Base-by-base conservation (phyloP, 768 basidiomycete genomes). In the Kwoniella sp. region DNA sequence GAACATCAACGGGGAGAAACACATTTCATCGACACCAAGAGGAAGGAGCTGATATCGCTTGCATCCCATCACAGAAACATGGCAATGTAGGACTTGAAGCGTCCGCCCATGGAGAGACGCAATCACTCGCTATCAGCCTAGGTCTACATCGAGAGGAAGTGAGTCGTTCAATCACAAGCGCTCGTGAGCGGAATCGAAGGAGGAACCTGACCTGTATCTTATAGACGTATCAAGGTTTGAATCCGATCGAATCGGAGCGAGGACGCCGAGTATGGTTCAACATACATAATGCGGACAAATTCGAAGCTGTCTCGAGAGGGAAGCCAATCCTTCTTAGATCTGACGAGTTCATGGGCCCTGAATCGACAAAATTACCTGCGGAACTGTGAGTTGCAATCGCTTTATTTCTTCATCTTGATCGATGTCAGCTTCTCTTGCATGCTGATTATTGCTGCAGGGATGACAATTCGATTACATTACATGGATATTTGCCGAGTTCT, bases 201-300 rank as follows among this genome's bases (percentile, higher is more conserved):
- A n/a, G n/a, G n/a, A n/a, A n/a, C n/a, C n/a, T n/a, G n/a, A n/a
- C n/a, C n/a, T n/a, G n/a, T n/a, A n/a, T n/a, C n/a, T n/a, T 9
- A 10, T n/a, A 61, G 55, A 55, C 56, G 9, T 56, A 61, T 47
- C 55, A 40, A 19, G 46, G 48, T 24, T 29, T 56, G 63, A 66
- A 68, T 29, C 71, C 68, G 24, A 65, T 73, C 58, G 68, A 73
- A 50, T 36, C 68, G 2, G 68, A 73, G 55, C 54, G 68, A 17
- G 24, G 68, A 25, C 61, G 71, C 22, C 44, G 68, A 53, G 58
- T 65, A 6, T 73, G 64, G 64, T 69, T 60, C 51, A 40, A 67
- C 13, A 57, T 73, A 1, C 69, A 65, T 64, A 70, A 70, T 27
- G 65, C 68, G 22, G 71, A 73, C 44, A 73, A 73, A 50, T 65